Percentiles rank a stretch among this genome's conserved stretches.
Evolutionary conservation across 805 yeast genomes (phyloP).

Genomic region (Teunomyces lycoperdinae): DNA sequence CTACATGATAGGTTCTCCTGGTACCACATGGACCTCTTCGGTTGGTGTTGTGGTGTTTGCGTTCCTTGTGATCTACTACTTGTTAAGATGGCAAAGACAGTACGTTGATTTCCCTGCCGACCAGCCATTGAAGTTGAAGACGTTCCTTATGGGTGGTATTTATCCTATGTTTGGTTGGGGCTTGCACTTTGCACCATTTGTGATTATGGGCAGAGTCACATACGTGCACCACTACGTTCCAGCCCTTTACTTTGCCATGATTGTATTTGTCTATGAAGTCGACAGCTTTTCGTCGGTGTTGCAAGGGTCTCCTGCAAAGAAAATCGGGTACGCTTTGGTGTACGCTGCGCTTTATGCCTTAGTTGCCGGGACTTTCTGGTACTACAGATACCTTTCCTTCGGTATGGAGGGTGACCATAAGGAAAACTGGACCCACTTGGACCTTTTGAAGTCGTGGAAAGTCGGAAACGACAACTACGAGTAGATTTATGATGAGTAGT

Average conservation of each 20-base stretch:
- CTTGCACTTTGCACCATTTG: slow-evolving; percentile 83
- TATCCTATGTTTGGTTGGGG: slow-evolving; percentile 91
- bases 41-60: slow-evolving; percentile 55
- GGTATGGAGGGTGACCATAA: slow-evolving; percentile 44
- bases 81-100: slow-evolving; percentile 72
- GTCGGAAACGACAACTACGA: slow-evolving; percentile 35
- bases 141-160: slow-evolving; percentile 67
- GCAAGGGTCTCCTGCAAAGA: slow-evolving; percentile 13
- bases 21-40: slow-evolving; percentile 67
- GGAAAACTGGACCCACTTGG: slow-evolving; percentile 37
- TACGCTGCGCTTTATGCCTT: slow-evolving; percentile 28
- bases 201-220: slow-evolving; percentile 92
- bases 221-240: slow-evolving; percentile 97
- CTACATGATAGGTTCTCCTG: slow-evolving; percentile 70
- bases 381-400: slow-evolving; percentile 38
- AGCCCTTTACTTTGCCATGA: slow-evolving; percentile 90
- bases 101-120: slow-evolving; percentile 46
- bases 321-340: slow-evolving; percentile 13
- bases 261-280: slow-evolving; percentile 62
- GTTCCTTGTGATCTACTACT: slow-evolving; percentile 39
- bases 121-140: slow-evolving; percentile 44
- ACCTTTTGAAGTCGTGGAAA: slow-evolving; percentile 41
- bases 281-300: slow-evolving; percentile 42
- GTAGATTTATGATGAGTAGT: slow-evolving; percentile 7
- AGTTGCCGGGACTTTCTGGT: slow-evolving; percentile 41